phyloP scores from a whole-genome alignment of 1,139 yeast genomes.

The Diutina neorugosa region DNA sequence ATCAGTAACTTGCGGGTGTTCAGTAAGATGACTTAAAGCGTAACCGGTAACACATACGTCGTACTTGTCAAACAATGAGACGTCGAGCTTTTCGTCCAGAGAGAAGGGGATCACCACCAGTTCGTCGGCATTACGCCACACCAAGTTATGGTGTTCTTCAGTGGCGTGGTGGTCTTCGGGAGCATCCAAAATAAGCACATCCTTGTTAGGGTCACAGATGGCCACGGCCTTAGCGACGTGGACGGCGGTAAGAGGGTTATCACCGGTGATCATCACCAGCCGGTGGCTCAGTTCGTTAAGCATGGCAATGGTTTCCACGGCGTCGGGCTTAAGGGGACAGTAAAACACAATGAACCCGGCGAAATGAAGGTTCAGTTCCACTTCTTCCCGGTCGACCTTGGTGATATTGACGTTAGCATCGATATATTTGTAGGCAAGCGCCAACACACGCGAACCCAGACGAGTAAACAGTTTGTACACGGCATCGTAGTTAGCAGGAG shows the following conservation, averaged over 20 bases:
- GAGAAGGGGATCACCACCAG: slow-evolving; percentile 58
- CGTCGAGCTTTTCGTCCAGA: slow-evolving; percentile 46
- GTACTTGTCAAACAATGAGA: slow-evolving; percentile 46
- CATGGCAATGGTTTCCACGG: slow-evolving; percentile 82
- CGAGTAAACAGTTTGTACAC: slow-evolving; percentile 86
- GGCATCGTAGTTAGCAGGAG: slow-evolving; percentile 76
- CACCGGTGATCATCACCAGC: slow-evolving; percentile 97
- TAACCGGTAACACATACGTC: slow-evolving; percentile 93
- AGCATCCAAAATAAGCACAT: slow-evolving; percentile 76
- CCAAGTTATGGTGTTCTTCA: slow-evolving; percentile 38
- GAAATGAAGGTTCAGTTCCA: slow-evolving; percentile 65
- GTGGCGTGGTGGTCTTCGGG: slow-evolving; percentile 56
- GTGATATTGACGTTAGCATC: slow-evolving; percentile 38
- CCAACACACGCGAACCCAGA: slow-evolving; percentile 92
- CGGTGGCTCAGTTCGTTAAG: slow-evolving; percentile 93
- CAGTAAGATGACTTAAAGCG: slow-evolving; percentile 58
- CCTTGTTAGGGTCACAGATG: slow-evolving; percentile 50
- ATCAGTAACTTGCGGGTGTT: slow-evolving; percentile 55
- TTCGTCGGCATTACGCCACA: slow-evolving; percentile 82
- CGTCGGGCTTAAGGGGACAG: slow-evolving; percentile 92
- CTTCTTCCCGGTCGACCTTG: slow-evolving; percentile 53
- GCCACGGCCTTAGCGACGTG: slow-evolving; percentile 93
- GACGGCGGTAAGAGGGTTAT: slow-evolving; percentile 95
- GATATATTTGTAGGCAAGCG: slow-evolving; percentile 74
- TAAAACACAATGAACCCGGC: slow-evolving; percentile 96